These are phyloP conservation scores for Hemisphaericaspora xylanilytica DNA, from an alignment of 1,139 yeast species.

Conservation along the genomic window DNA sequence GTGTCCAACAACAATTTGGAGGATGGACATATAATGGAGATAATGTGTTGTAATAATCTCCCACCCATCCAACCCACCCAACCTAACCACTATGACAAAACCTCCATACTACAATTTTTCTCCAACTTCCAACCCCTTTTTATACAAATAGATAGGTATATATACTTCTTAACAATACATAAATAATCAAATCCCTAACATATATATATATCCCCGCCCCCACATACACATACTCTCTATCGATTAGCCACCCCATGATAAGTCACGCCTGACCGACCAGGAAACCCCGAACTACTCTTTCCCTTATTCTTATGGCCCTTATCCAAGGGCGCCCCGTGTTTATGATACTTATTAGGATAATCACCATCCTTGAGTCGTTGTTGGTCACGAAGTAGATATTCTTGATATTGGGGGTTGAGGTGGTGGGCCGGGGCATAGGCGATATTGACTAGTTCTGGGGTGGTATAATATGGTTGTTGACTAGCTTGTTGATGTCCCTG, in stretches of 20 bases:
- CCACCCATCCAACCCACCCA: no score
- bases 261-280: conserved; percentile 40
- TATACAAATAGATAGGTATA: no score
- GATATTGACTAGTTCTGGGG: conserved; percentile 39
- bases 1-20: conserved; percentile 94
- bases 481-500: conserved; percentile 4
- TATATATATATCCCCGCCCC: neutral
- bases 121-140: no score
- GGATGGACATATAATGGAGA: conserved; percentile 97
- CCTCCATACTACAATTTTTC: no score
- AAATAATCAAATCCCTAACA: no score
- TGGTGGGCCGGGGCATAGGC: conserved; percentile 36
- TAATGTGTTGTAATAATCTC: conserved; percentile 17
- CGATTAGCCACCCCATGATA: conserved; percentile 40
- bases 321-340: conserved; percentile 38
- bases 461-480: conserved; percentile 17
- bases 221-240: conserved; percentile 9
- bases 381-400: conserved; percentile 33
- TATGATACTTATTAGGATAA: conserved; percentile 26
- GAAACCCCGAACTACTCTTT: conserved; percentile 34
- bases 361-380: conserved; percentile 34
- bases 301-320: conserved; percentile 25
- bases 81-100: no score
- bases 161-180: no score
- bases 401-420: conserved; percentile 37